Base-by-base conservation (phyloP, 2,329 filamentous ascomycete species). In the Dendryphion nanum region DNA sequence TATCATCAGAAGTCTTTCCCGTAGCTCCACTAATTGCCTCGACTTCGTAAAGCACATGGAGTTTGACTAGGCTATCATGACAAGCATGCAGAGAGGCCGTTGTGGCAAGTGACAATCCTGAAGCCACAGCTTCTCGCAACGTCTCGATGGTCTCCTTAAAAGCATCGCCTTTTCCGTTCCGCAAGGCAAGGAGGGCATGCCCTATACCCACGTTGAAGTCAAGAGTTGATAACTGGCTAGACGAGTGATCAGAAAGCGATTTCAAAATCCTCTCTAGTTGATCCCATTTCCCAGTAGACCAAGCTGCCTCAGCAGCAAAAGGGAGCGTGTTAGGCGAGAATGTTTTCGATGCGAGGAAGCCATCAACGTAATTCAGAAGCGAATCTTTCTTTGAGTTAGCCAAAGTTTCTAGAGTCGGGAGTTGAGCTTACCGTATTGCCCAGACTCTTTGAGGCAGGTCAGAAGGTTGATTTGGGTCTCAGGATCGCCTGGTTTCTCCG, bases 381-480 rank as follows among this genome's bases (percentile, higher is more conserved):
- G 87, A 84, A 68, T 94, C 87, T 91, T 10, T n/a, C 10, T 26
- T n/a, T 2, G n/a, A 10, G 3, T 26, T 26, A 26, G 23, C 44
- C 40, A 8, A 1, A 6, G 20, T 23, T 2, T 24, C n/a, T 24
- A 7, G 7, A 24, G 7, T 24, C n/a, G 16, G 8, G 21, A 33
- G 34, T 18, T 18, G 38, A 29, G 17, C 73, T 64, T 71, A 90
- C 87, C 87, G 67, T 96, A 85, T 61, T 97, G 93, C 0, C 91
- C 93, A n/a, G 90, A 95, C 61, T 96, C 89, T 59, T 89, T 90
- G 7, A 98, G 74, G 54, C 93, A 97, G 19, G 83, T 86, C 37
- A 98, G 72, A 23, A 98, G 75, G 53, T 94, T 86, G 40, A 87
- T 75, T 60, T 96, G 90, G 10, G 86, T 76, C 40, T 94, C 85